phyloP scores from a whole-genome alignment of 768 basidiomycete species.

The Boletellus ananas region DNA sequence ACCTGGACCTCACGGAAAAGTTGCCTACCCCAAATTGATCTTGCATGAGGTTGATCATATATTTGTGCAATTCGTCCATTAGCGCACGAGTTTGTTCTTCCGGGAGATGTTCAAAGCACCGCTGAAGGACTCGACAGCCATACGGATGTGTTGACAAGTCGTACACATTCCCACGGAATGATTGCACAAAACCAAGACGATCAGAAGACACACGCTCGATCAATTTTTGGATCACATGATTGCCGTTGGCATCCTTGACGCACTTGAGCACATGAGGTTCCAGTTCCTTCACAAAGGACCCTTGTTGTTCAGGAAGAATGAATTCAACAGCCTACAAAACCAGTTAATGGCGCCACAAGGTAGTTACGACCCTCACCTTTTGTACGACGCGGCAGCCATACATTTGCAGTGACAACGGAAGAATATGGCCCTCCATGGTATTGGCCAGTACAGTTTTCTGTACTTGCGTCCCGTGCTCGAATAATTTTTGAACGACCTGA shows the following conservation, averaged over 20 bases:
- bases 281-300: constrained; percentile 69
- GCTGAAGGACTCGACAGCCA: constrained; percentile 92
- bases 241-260: constrained; percentile 89
- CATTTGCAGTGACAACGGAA: constrained; percentile 80
- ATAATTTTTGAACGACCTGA: constrained; percentile 90
- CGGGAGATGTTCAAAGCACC: constrained; percentile 83
- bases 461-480: constrained; percentile 75
- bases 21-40: constrained; percentile 83
- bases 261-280: constrained; percentile 78
- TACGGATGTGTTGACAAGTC: constrained; percentile 86
- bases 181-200: constrained; percentile 67
- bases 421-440: constrained; percentile 74
- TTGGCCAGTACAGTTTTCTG: constrained; percentile 70
- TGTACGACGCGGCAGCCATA: constrained; percentile 97
- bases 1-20: neutral
- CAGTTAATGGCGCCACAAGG: constrained; percentile 3
- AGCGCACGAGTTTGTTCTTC: constrained; percentile 63
- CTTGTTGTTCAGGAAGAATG: constrained; percentile 75
- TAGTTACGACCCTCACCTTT: constrained; percentile 51
- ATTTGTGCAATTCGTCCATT: constrained; percentile 77
- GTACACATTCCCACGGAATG: constrained; percentile 74
- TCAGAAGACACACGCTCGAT: constrained; percentile 78
- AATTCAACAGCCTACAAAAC: constrained; percentile 73
- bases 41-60: constrained; percentile 70
- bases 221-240: constrained; percentile 93